Conservation (phyloP, 495 filamentous ascomycete genomes). For the Thozetella sp. region DNA sequence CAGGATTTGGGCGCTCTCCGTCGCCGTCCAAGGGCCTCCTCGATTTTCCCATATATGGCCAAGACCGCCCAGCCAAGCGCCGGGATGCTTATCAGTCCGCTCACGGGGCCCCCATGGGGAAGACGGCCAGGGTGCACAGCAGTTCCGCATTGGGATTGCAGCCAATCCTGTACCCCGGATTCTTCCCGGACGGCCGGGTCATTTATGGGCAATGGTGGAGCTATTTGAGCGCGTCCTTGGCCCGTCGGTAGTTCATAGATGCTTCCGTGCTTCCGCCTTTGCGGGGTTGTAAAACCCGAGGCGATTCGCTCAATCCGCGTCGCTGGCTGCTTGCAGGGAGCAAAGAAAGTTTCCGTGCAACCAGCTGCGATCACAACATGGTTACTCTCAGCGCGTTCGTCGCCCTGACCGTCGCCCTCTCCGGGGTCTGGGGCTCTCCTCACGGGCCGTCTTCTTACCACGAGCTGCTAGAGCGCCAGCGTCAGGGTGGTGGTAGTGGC, state of each 20-base stretch:
- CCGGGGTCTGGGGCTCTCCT: not conserved
- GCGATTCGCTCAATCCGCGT: not conserved
- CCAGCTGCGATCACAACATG: not conserved
- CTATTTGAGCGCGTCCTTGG: not conserved
- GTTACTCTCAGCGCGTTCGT: not conserved
- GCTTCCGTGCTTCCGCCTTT: not conserved
- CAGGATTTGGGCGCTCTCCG: too few relatives aligned
- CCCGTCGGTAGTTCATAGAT: not conserved
- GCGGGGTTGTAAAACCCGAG: not conserved
- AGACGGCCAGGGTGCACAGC: not conserved
- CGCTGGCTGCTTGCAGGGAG: not conserved
- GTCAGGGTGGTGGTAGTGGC: too few relatives aligned
- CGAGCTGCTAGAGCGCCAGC: constrained; percentile 10
- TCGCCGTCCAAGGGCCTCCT: too few relatives aligned
- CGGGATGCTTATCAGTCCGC: not conserved
- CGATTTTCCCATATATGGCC: too few relatives aligned
- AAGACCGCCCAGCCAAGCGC: not conserved
- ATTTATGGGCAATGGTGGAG: not conserved
- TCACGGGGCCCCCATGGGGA: not conserved
- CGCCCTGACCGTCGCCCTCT: not conserved
- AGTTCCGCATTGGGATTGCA: not conserved
- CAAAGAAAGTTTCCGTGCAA: too few relatives aligned
- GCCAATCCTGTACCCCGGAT: constrained; percentile 2
- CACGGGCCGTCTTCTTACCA: not conserved
- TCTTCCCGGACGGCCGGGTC: not conserved